Conservation (phyloP, 257 asterid species). For the Fraxinus quadrangulata region DNA sequence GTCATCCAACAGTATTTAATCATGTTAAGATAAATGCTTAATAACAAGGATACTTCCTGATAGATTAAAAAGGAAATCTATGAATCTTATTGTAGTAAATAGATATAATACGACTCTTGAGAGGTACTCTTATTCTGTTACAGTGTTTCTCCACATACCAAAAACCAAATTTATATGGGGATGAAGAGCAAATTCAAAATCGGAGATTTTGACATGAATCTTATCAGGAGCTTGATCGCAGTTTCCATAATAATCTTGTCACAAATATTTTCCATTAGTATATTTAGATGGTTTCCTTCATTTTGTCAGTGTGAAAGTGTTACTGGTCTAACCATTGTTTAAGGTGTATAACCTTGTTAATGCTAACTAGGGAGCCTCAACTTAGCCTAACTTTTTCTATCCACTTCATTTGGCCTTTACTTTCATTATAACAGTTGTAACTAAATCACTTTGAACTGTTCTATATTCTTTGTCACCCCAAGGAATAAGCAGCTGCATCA, state of each 20-base stretch:
- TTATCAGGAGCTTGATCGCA: background rate
- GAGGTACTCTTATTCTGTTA: background rate
- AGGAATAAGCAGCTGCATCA: background rate
- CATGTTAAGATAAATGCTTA: background rate
- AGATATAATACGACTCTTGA: too few relatives aligned
- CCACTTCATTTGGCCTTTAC: background rate
- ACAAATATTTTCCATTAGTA: background rate
- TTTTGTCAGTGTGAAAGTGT: background rate
- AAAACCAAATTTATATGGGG: background rate
- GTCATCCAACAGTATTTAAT: background rate
- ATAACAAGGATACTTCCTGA: background rate
- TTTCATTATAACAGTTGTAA: background rate
- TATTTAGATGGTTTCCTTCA: background rate
- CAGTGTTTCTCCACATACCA: background rate
- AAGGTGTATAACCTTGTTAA: background rate
- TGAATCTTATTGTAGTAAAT: too few relatives aligned
- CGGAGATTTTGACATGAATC: background rate
- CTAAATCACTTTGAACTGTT: background rate
- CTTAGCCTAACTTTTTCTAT: background rate
- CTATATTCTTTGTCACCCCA: background rate
- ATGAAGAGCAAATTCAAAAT: background rate
- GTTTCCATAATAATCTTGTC: background rate
- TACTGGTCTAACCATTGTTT: background rate
- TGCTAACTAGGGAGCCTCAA: too few relatives aligned
- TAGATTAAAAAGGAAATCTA: too few relatives aligned